Percentiles rank a stretch among this genome's conserved stretches.
Evolutionary conservation across 73 alveolate species (phyloP).

Genomic region (Symbiodinium pilosum): DNA sequence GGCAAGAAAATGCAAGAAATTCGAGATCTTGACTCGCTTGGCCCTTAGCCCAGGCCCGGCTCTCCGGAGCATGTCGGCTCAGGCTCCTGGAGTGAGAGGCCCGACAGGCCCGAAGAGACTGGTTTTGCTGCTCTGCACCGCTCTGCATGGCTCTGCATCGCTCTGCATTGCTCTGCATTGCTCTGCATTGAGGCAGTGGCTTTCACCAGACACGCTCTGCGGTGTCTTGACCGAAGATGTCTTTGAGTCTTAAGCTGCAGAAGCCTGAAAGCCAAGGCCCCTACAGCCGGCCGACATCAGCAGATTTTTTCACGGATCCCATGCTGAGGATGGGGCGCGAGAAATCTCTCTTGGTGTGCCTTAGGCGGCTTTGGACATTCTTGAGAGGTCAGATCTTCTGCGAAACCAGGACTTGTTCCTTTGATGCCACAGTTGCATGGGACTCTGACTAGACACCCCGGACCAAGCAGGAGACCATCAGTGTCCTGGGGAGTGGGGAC

Average conservation of each 20-base stretch:
- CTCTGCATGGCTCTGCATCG: too few species aligned
- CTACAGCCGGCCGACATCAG: slow-evolving; percentile 13
- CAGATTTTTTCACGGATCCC: slow-evolving; percentile 22
- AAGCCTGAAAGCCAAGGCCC: neutral
- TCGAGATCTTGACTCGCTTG: neutral
- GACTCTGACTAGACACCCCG: too few species aligned
- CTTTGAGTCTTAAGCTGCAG: neutral
- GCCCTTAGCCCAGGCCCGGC: slow-evolving; percentile 50
- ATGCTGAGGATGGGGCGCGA: neutral
- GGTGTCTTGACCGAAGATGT: neutral
- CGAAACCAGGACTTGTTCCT: too few species aligned
- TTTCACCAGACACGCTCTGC: neutral
- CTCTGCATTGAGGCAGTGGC: neutral
- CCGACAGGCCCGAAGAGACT: neutral
- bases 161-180: too few species aligned
- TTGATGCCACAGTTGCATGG: too few species aligned
- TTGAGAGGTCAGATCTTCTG: too few species aligned
- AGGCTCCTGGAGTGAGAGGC: slow-evolving; percentile 65
- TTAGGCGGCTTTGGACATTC: too few species aligned
- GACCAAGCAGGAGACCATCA: too few species aligned
- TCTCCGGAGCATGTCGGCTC: slow-evolving; percentile 62
- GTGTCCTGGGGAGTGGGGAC: too few species aligned
- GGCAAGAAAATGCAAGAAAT: neutral
- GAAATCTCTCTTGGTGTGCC: neutral
- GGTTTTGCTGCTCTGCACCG: too few species aligned